Evolutionary conservation across 2,329 filamentous ascomycete genomes (phyloP).

Genomic region (Alternaria incomplexa): DNA sequence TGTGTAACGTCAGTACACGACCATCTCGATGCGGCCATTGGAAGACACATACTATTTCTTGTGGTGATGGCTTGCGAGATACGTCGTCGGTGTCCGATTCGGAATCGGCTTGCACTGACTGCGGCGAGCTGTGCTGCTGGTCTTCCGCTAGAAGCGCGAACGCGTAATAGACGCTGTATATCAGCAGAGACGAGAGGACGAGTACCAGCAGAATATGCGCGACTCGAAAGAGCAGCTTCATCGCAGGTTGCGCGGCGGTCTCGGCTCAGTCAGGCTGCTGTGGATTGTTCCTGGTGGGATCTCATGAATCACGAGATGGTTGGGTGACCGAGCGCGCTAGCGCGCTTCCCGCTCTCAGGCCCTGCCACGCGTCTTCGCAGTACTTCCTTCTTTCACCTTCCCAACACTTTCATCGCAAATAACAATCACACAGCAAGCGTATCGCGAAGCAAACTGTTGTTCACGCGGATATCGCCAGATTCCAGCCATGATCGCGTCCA

Average conservation of each 20-base stretch:
- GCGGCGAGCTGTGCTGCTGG: neutral
- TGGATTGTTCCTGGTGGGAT: neutral
- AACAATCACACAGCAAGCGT: neutral
- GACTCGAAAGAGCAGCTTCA: constrained; percentile 7
- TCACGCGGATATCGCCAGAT: neutral
- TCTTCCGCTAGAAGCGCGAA: constrained; percentile 5
- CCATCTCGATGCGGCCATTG: neutral
- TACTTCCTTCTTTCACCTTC: neutral
- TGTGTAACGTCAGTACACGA: neutral
- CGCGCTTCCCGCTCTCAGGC: neutral
- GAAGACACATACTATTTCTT: neutral
- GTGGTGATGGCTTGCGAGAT: neutral
- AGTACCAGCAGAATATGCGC: constrained; percentile 8
- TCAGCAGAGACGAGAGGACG: neutral
- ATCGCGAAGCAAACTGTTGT: neutral
- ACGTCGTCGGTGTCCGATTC: neutral
- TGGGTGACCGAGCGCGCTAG: neutral
- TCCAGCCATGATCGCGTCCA: neutral
- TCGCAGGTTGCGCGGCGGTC: neutral
- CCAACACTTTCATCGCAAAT: neutral
- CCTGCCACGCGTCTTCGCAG: neutral
- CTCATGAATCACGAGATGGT: neutral
- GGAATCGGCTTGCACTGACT: neutral
- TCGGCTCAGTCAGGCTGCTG: neutral
- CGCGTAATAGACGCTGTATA: constrained; percentile 11